phyloP scores from a whole-genome alignment of 2,329 filamentous ascomycete genomes.

The Ceratocystis albifundus region DNA sequence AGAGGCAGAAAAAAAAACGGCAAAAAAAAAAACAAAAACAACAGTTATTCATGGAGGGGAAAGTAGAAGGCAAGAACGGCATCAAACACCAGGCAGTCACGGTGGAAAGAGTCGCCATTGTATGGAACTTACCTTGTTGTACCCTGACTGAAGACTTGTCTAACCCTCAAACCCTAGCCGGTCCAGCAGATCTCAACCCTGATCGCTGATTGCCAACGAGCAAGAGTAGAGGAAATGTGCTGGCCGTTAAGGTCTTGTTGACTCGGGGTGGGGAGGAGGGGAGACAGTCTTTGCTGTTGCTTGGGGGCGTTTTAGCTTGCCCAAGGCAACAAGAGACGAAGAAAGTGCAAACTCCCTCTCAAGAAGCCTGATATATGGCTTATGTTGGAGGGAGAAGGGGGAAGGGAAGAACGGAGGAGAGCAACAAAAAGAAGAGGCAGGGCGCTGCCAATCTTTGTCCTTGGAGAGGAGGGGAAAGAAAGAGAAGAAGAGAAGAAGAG shows the following conservation, averaged over 20 bases:
- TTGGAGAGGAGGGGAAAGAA: background rate
- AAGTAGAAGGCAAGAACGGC: background rate
- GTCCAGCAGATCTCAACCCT: slow-evolving; percentile 14
- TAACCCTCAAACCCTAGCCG: slow-evolving; percentile 12
- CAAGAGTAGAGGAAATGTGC: slow-evolving; percentile 11
- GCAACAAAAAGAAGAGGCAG: slow-evolving; percentile 24
- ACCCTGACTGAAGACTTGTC: background rate
- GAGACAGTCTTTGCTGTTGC: slow-evolving; percentile 24
- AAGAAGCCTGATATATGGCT: background rate
- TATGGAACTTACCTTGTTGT: background rate
- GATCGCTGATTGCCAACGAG: slow-evolving; percentile 2
- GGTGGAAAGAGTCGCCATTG: background rate
- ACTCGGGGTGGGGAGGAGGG: slow-evolving; percentile 12
- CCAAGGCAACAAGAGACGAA: background rate
- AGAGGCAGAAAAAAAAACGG: slow-evolving; percentile 11
- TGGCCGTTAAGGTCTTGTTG: slow-evolving; percentile 9
- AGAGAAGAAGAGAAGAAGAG: no score
- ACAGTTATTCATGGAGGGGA: background rate
- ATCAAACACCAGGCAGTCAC: background rate
- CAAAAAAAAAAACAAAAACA: slow-evolving; percentile 12
- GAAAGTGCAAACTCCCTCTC: slow-evolving; percentile 1
- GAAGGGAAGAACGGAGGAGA: slow-evolving; percentile 24
- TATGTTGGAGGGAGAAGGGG: slow-evolving; percentile 7
- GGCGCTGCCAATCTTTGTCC: slow-evolving; percentile 18
- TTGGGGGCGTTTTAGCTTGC: background rate